Conservation (phyloP, 2,329 filamentous ascomycete species). For the Cercospora sesami region DNA sequence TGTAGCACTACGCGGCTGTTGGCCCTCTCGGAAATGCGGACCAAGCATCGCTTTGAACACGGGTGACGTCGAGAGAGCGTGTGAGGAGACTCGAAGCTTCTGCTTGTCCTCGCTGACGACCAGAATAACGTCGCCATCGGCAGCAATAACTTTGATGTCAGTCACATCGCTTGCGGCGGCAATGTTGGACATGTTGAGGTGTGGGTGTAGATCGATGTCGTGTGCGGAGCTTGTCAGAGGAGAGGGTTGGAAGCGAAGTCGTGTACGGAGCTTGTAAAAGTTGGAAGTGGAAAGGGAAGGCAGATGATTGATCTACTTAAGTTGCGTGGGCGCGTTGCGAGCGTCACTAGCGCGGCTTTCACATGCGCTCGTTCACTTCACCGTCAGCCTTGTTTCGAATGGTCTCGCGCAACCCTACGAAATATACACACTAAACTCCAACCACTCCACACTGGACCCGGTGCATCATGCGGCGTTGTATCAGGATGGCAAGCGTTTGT, state of each 20-base stretch:
- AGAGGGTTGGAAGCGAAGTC: background rate
- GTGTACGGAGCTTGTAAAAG: background rate
- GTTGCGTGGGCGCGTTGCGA: background rate
- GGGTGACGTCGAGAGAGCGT: background rate
- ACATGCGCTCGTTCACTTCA: background rate
- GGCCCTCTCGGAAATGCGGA: slow-evolving; percentile 16
- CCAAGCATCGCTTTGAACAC: slow-evolving; percentile 12
- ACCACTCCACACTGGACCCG: too few species aligned
- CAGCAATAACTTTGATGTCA: background rate
- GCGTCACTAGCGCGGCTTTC: background rate
- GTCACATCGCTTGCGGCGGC: background rate
- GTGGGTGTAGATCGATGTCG: background rate
- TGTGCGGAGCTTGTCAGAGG: background rate
- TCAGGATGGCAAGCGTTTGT: too few species aligned
- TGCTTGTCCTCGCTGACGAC: background rate
- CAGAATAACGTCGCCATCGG: slow-evolving; percentile 12
- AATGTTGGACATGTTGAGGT: background rate
- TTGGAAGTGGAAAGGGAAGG: background rate
- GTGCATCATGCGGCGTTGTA: too few species aligned
- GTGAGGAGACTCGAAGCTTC: background rate
- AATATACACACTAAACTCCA: too few species aligned
- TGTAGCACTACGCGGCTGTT: background rate
- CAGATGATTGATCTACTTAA: background rate
- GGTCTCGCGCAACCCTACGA: too few species aligned
- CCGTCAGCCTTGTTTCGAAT: too few species aligned